Conservation (phyloP, 768 basidiomycete species). For the Omphalotus guepiniiformis region DNA sequence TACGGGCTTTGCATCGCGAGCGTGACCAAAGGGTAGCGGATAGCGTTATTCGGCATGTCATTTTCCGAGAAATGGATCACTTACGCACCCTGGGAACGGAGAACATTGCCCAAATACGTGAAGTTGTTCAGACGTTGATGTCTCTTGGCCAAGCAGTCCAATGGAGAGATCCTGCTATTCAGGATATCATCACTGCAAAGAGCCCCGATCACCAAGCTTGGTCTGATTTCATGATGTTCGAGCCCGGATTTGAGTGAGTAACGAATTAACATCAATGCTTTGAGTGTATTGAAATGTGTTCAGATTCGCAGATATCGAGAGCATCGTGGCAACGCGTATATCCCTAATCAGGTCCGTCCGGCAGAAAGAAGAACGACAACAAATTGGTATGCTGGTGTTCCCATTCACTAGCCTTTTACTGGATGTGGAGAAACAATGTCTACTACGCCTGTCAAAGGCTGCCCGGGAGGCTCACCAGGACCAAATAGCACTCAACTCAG, state of each 20-base stretch:
- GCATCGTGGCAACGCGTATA: constrained; percentile 73
- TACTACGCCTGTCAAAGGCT: constrained; percentile 65
- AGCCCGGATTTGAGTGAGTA: constrained; percentile 67
- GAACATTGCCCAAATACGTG: constrained; percentile 71
- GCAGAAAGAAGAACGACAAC: constrained; percentile 66
- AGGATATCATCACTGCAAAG: constrained; percentile 29
- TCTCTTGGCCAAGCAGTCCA: constrained; percentile 72
- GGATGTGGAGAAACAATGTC: constrained; percentile 63
- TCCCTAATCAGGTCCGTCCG: constrained; percentile 74
- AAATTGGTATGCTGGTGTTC: constrained; percentile 67
- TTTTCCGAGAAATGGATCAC: constrained; percentile 58
- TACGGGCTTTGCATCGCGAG: constrained; percentile 81
- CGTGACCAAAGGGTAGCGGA: constrained; percentile 51
- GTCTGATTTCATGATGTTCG: constrained; percentile 43
- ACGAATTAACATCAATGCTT: too few relatives aligned
- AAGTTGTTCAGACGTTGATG: constrained; percentile 67
- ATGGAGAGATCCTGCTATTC: constrained; percentile 46
- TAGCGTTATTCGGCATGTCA: constrained; percentile 40
- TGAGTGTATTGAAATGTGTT: constrained; percentile 12
- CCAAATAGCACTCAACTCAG: constrained; percentile 84
- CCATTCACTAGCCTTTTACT: constrained; percentile 48
- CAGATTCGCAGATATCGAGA: constrained; percentile 76
- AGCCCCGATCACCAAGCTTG: constrained; percentile 31
- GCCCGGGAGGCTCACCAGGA: constrained; percentile 65
- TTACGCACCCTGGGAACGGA: constrained; percentile 70